A percentile compares a stretch with the other conserved stretches of the same genome.
These are phyloP conservation scores for Picea sitchensis DNA, from an alignment of 75 land plant genomes.

Conservation along the genomic window DNA sequence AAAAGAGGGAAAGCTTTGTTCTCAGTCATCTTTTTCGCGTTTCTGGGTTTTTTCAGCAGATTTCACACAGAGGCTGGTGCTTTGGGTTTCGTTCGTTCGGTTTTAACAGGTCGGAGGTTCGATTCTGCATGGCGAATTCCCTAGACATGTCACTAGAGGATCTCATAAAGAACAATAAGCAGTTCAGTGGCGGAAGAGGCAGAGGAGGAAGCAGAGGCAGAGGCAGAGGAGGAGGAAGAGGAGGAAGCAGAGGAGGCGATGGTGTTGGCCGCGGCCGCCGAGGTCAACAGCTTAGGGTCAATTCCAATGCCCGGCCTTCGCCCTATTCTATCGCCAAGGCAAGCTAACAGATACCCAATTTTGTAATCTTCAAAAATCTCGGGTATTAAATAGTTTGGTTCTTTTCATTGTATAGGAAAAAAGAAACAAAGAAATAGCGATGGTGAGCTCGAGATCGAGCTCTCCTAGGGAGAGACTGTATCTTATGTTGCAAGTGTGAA, in stretches of 20 bases:
- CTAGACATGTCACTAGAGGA: conserved; percentile 49
- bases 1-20: background rate
- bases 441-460: background rate
- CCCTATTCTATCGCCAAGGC: conserved; percentile 12
- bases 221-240: background rate
- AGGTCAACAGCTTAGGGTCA: conserved; percentile 1
- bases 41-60: background rate
- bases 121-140: conserved; percentile 12
- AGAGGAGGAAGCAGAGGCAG: background rate
- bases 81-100: background rate
- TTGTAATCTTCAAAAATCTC: background rate
- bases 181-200: conserved; percentile 16
- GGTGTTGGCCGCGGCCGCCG: background rate
- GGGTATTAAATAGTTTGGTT: conserved; percentile 2
- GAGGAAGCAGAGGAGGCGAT: background rate
- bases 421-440: background rate
- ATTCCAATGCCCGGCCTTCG: background rate
- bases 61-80: background rate
- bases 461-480: background rate
- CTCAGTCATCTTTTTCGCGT: background rate
- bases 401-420: background rate
- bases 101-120: background rate
- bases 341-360: conserved; percentile 4
- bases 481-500: background rate
- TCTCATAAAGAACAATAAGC: conserved; percentile 44